Base-by-base conservation (phyloP, 192 early-diverging fungal genomes). In the Obelidium mucronatum region DNA sequence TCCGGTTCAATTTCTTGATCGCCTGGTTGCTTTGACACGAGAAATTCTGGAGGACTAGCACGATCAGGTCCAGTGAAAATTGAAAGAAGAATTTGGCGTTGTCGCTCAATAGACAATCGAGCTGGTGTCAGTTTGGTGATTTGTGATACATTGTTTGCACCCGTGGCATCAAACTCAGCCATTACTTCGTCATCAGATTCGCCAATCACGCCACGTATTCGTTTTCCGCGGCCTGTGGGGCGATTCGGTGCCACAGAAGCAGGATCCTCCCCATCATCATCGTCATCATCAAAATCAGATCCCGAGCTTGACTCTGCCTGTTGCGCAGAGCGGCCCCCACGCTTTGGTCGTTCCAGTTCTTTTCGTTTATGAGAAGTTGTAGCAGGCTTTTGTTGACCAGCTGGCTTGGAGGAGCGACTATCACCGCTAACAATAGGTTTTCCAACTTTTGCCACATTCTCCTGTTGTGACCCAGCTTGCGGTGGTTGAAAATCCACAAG, bases 41-140 rank as follows among this genome's bases (percentile, higher is more conserved):
- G 64, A 55, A 92, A 83, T 3, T 86, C 82, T 2, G 92, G 95
- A 44, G 95, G 80, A 65, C 86, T 83, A 40, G 80, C 73, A 1
- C 88, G 85, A 55, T 94, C 95, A 61, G 88, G 52, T 26, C 15
- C 86, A 19, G 95, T 75, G 71, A 97, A 97, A 37, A 96, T 92
- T 30, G 93, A 83, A 90, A 97, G 94, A 24, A 98, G 86, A 68
- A 91, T 79, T 40, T 86, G 83, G 55, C 95, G 86, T 67, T 97
- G 90, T 48, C 83, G 76, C 44, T 94, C 93, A 11, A 76, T 61
- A 8, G 30, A 31, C 8, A 24, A 26, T 8, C 30, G 55, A 31
- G 55, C 55, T 22, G 55, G 55, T 8, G 55, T 24, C 0, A 58
- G 55, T 22, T 58, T 58, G 48, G 48, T 8, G 48, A 51, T 8